Evolutionary conservation across 202 grass and related monocot genomes (phyloP), one percentile per base, ranked within the genome.

Genomic region (Panicum virgatum): DNA sequence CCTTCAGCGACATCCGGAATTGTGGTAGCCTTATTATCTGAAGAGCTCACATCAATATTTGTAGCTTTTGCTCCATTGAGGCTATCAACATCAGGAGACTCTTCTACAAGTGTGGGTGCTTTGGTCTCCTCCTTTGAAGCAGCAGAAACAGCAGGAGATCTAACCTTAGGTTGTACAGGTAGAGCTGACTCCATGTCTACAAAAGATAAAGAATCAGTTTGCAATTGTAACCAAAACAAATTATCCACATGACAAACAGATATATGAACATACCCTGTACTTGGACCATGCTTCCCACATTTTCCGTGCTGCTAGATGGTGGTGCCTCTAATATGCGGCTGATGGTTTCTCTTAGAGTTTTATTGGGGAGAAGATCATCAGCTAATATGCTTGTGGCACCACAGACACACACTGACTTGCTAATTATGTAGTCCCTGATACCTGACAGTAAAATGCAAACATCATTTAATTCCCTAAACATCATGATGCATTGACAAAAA

Each of bases 291-390:
- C 91, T 94, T 74, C 93, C 91, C 34, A 82, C 73, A 65, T 96
- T 96, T 86, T 94, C 96, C 19, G 87, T 93, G 68, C 96, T 96
- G 85, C 91, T 99, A 75, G 93, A 92, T 89, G 87, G 79, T 81
- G 91, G 89, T 69, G 82, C 85, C 85, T 99, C 96, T 81, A 99
- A 83, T 82, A 94, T 94, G 47, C 93, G 87, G 80, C 80, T 96
- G 48, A 99, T 99, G 63, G 92, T 96, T 83, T 95, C 91, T 69
- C 96, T 99, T 37, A 99, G 65, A 71, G 96, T 94, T 86, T 87
- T 96, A 85, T 99, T 99, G 9, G 96, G 96, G 46, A 99, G 73
- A 78, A 99, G 93, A 69, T 99, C 90, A 79, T 99, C 96, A 19
- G 96, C 96, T 59, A 99, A 80, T 88, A 99, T 93, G 83, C 85